phyloP scores from a whole-genome alignment of 2,329 filamentous ascomycete species.

The Parafenestella ontariensis region DNA sequence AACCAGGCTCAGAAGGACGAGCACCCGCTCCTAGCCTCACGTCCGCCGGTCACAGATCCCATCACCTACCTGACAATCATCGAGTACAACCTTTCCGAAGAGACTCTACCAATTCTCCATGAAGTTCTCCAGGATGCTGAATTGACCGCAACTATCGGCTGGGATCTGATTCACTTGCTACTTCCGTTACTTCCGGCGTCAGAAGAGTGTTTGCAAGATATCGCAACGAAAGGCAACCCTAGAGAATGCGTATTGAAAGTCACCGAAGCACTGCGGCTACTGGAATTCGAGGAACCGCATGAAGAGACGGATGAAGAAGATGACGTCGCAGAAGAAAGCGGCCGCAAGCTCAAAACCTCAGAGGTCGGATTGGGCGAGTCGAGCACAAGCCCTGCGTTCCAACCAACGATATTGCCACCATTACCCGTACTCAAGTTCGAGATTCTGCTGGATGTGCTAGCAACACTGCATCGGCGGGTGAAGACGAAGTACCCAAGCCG shows the following conservation, averaged over 20 bases:
- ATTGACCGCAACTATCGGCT: slow-evolving; percentile 79
- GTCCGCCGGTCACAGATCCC: slow-evolving; percentile 70
- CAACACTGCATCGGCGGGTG: slow-evolving; percentile 75
- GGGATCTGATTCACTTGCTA: slow-evolving; percentile 81
- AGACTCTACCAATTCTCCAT: slow-evolving; percentile 71
- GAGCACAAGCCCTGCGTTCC: slow-evolving; percentile 38
- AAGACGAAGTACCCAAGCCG: slow-evolving; percentile 79
- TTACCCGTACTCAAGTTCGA: slow-evolving; percentile 66
- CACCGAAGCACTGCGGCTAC: slow-evolving; percentile 71
- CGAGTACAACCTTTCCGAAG: slow-evolving; percentile 73
- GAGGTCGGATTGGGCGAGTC: slow-evolving; percentile 40
- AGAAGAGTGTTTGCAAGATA: slow-evolving; percentile 74
- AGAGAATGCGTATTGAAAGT: slow-evolving; percentile 83
- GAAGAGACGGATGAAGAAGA: slow-evolving; percentile 61
- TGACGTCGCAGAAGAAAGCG: slow-evolving; percentile 35
- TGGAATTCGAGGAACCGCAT: slow-evolving; percentile 59
- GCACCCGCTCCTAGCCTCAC: slow-evolving; percentile 63
- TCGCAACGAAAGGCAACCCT: slow-evolving; percentile 79
- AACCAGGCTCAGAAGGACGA: slow-evolving; percentile 30
- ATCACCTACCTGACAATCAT: slow-evolving; percentile 81
- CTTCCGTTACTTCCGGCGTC: slow-evolving; percentile 69
- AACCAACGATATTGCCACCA: slow-evolving; percentile 39
- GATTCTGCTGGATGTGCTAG: slow-evolving; percentile 72
- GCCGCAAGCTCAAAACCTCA: slow-evolving; percentile 22
- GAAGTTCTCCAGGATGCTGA: slow-evolving; percentile 71